Conservation (phyloP, 1,139 yeast genomes). For the Zygosaccharomyces pseudobailii region DNA sequence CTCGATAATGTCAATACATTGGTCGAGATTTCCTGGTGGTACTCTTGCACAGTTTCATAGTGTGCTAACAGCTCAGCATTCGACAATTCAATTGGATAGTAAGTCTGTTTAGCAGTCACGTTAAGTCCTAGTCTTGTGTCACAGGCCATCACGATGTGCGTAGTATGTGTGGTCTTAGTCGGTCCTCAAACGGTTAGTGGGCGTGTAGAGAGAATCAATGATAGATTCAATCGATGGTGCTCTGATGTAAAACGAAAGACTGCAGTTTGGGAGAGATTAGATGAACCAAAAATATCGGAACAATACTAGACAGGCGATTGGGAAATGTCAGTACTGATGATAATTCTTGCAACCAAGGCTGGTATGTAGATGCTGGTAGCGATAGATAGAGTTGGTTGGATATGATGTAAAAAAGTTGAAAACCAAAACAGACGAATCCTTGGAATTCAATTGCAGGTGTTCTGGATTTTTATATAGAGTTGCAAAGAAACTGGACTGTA, state of each 20-base stretch:
- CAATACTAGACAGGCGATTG: neutral
- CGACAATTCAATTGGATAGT: constrained; percentile 49
- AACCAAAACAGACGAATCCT: neutral
- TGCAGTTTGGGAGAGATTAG: constrained; percentile 1
- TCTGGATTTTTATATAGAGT: constrained; percentile 3
- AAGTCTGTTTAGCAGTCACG: constrained; percentile 37
- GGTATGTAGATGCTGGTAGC: neutral
- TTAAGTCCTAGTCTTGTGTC: constrained; percentile 30
- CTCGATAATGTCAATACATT: constrained; percentile 39
- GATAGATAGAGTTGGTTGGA: neutral
- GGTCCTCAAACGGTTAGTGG: neutral
- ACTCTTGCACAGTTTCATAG: constrained; percentile 45
- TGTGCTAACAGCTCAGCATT: constrained; percentile 48
- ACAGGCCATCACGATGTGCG: constrained; percentile 7
- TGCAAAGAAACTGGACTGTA: neutral
- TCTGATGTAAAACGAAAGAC: constrained; percentile 3
- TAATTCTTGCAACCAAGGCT: neutral
- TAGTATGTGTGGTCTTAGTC: neutral
- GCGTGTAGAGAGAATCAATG: neutral
- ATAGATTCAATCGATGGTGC: neutral
- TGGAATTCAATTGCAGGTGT: neutral
- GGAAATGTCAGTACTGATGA: neutral
- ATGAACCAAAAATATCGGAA: neutral
- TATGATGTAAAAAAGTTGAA: neutral
- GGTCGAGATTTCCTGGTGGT: constrained; percentile 47